Evolutionary conservation across 1,284 basidiomycete species (phyloP), one percentile per base, ranked within the genome.

Genomic region (Ustilago loliicola): DNA sequence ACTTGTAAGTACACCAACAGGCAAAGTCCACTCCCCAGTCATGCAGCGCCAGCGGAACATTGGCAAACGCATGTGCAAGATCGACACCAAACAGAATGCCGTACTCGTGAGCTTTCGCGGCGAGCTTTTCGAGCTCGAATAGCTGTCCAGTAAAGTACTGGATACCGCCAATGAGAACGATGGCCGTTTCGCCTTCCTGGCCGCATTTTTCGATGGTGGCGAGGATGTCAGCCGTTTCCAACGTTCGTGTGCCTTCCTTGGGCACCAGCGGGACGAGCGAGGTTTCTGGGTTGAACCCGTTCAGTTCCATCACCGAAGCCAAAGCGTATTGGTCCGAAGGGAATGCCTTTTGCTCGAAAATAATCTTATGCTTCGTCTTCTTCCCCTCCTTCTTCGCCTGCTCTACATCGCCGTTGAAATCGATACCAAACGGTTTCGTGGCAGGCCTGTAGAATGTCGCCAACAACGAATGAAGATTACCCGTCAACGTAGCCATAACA

Each of bases 111-210:
- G 94, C 92, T 69, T 93, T 94, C 69, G 89, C 89, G 17, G 95
- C 94, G 83, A 99, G 93, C 27, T 88, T 87, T 83, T 92, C 84
- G 88, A 98, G 94, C 64, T 94, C 92, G 87, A 99, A 98, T 86
- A 90, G 91, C 87, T 99, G 96, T n/a, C 96, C 97, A 13, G 95
- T 96, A 88, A 98, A 98, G 88, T 96, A 99, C 87, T 99, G 96
- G 9, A 85, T 72, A 21, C 80, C 82, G 36, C 80, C 79, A 21
- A 85, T 77, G 55, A 85, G 70, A 15, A 85, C 57, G 30, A 85
- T 61, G 17, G 83, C 80, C 29, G 79, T 80, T 62, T 84, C 81
- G 48, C 80, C 83, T 42, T 78, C 81, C 27, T 71, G 57, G 38
- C 73, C 79, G 42, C 80, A 71, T 40, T 54, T 54, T 58, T 91